Evolutionary conservation across 106 monocot genomes (phyloP), one percentile per base, ranked within the genome.

Genomic region (Acanthochlamys bracteata): DNA sequence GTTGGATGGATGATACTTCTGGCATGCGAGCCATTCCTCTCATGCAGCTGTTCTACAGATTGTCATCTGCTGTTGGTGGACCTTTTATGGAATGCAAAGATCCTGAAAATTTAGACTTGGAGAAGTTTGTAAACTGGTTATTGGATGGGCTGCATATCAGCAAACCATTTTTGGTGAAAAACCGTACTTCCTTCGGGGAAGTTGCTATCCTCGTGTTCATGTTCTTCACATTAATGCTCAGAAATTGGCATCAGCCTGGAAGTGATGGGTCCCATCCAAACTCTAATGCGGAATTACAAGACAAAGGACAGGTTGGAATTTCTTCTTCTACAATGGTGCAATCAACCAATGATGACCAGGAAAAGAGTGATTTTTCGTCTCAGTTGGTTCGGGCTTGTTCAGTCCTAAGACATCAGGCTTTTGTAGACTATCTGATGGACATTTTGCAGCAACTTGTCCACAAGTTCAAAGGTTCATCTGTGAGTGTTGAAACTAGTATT

Each of bases 221-320:
- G 88, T 98, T 89, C 66, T 83, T 98, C 71, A 98, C 88, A 20
- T 78, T 98, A 39, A 92, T 98, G 98, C 89, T 98, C 71, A 84
- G 92, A 24, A 98, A 98, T 42, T 98, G 98, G 98, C 92, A 98
- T 73, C 98, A 89, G 57, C 98, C 98, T 79, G 83, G 88, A 6
- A 64, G 76, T 78, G 98, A 98, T 7, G 67, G 65, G 60, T 81
- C 88, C 66, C 78, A 81, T 51, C 61, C 76, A 55, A 85, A 92
- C 65, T 73, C 46, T 11, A 63, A 45, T 43, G 20, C 41, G 19
- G 92, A 98, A 64, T 69, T 63, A 39, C 88, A 76, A 46, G 98
- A 92, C 54, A 98, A 84, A 69, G 61, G 65, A 59, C 57, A 33
- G 65, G 66, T 65, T 27, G 80, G 79, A 42, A 56, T 74, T 72